These are phyloP conservation scores for Prosopis cineraria DNA, from an alignment of 306 rosid species.

Conservation along the genomic window DNA sequence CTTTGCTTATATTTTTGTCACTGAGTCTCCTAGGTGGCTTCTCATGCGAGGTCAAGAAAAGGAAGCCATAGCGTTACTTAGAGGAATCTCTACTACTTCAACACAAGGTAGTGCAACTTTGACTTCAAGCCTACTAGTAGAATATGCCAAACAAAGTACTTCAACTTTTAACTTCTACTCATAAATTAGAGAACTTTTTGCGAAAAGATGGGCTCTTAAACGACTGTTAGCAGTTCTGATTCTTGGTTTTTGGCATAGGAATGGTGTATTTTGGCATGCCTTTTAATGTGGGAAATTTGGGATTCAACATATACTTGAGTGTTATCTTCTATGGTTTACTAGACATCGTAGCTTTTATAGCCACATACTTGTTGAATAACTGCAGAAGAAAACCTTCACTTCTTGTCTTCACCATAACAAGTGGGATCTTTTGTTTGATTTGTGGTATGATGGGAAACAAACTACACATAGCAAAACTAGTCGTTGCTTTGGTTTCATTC, in stretches of 20 bases:
- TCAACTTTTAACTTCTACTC: not conserved
- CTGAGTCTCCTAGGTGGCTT: conserved; percentile 1
- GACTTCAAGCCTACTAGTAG: not conserved
- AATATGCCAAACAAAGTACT: not conserved
- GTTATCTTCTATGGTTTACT: conserved; percentile 23
- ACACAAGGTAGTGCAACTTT: not conserved
- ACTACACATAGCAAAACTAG: not conserved
- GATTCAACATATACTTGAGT: conserved; percentile 31
- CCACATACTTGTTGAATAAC: not conserved
- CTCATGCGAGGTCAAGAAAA: not conserved
- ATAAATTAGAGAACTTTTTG: conserved; percentile 4
- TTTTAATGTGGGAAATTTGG: conserved; percentile 30
- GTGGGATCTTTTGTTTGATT: conserved; percentile 22
- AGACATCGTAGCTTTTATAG: conserved; percentile 20
- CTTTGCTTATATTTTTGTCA: not conserved
- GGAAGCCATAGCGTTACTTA: not conserved
- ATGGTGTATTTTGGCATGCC: conserved; percentile 40
- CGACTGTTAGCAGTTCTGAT: not conserved
- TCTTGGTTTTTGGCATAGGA: conserved; percentile 28
- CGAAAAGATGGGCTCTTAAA: conserved; percentile 23
- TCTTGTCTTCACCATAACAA: not conserved
- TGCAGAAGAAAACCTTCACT: not conserved
- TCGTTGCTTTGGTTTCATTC: conserved; percentile 34
- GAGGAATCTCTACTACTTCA: too few relatives aligned
- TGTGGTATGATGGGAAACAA: not conserved